Evolutionary conservation across 2,329 filamentous ascomycete species (phyloP).

Genomic region (Ophiostoma quercus): DNA sequence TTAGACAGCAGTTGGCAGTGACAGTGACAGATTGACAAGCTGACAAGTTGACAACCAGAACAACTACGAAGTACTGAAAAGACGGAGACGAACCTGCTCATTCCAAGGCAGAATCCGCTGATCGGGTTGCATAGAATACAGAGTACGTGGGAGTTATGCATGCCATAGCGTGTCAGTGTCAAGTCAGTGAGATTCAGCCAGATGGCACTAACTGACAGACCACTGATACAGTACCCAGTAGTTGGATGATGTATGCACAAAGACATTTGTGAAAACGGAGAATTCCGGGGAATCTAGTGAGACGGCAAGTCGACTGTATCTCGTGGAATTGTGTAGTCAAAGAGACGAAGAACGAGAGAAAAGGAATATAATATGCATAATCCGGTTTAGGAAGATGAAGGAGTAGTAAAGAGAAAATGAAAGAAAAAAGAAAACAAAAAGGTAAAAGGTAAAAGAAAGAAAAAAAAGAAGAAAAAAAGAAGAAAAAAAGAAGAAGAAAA

Average conservation of each 20-base stretch:
- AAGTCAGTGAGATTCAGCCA: not conserved
- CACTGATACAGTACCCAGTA: no score
- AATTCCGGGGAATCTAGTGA: not conserved
- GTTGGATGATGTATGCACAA: not conserved
- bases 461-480: not conserved
- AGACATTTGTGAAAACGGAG: not conserved
- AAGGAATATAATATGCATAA: not conserved
- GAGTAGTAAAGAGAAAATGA: no score
- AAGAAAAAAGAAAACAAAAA: not conserved
- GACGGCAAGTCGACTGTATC: no score
- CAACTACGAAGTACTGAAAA: not conserved
- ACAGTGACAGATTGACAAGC: not conserved
- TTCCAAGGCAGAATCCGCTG: not conserved
- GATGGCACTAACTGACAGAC: not conserved
- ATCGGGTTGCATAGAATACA: not conserved
- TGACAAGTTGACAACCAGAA: not conserved
- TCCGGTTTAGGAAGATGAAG: no score
- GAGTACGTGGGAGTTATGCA: not conserved
- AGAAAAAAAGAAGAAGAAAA: not conserved
- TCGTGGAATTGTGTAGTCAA: not conserved
- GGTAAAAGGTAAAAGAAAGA: no score
- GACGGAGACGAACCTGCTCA: not conserved
- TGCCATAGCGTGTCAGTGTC: not conserved
- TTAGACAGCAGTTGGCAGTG: not conserved
- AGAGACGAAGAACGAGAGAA: not conserved